Conservation (phyloP, 495 filamentous ascomycete species). For the Schizothecium vesticola region DNA sequence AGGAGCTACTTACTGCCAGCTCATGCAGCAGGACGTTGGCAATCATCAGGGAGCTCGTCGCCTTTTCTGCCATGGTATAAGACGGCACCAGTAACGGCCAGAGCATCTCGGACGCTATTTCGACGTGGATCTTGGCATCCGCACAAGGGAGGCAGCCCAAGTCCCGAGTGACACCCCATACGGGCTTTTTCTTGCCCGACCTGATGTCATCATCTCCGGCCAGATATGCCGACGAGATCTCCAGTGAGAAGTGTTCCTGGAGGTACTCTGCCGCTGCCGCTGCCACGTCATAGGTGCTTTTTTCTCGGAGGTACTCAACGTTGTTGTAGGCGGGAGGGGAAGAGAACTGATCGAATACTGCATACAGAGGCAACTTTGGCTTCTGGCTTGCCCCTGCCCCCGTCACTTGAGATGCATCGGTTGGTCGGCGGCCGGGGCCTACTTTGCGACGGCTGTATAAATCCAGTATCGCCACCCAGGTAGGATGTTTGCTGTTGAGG, state of each 20-base stretch:
- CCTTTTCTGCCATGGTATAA: slow-evolving; percentile 30
- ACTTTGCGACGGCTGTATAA: slow-evolving; percentile 17
- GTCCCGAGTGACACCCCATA: too few relatives aligned
- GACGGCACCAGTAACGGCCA: slow-evolving; percentile 31
- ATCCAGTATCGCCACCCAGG: slow-evolving; percentile 17
- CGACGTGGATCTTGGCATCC: background rate
- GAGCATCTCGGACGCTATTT: slow-evolving; percentile 23
- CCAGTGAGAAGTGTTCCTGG: background rate
- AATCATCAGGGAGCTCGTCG: slow-evolving; percentile 16
- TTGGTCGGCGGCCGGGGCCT: background rate
- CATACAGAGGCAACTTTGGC: background rate
- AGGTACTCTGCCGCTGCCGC: background rate
- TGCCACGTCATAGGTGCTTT: background rate
- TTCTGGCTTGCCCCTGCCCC: too few relatives aligned
- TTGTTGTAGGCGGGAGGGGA: background rate
- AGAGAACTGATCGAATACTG: background rate
- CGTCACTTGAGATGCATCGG: too few relatives aligned
- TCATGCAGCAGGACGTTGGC: slow-evolving; percentile 33
- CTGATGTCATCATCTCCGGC: too few relatives aligned
- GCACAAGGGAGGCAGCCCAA: background rate
- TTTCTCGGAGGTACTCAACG: background rate
- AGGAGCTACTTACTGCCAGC: slow-evolving; percentile 17
- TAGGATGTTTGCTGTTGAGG: slow-evolving; percentile 14
- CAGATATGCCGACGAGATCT: background rate
- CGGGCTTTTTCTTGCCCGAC: background rate